These are phyloP conservation scores for Cercospora citrullina DNA, from an alignment of 2,329 filamentous ascomycete genomes.

Conservation along the genomic window DNA sequence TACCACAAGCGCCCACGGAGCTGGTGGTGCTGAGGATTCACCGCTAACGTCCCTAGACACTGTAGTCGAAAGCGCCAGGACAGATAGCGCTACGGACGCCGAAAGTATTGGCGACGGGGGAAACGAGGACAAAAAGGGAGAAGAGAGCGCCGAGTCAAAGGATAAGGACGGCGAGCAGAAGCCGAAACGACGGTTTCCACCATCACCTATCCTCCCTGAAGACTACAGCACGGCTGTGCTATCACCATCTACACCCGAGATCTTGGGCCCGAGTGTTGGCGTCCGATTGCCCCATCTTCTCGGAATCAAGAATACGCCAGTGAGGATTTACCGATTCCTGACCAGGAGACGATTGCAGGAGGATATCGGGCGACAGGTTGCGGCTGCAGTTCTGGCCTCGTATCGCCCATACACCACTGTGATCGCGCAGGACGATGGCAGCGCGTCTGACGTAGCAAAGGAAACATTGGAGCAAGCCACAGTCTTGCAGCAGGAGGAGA, in stretches of 20 bases:
- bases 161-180: constrained; percentile 43
- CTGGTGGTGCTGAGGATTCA: constrained; percentile 6
- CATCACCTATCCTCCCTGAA: constrained; percentile 70
- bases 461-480: constrained; percentile 62
- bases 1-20: constrained; percentile 24
- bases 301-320: constrained; percentile 87
- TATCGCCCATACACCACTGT: constrained; percentile 50
- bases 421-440: constrained; percentile 22
- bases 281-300: constrained; percentile 86
- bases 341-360: constrained; percentile 84
- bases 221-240: constrained; percentile 69
- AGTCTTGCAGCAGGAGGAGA: constrained; percentile 69
- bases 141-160: constrained; percentile 31
- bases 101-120: constrained; percentile 9
- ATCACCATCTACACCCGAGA: constrained; percentile 65
- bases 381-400: constrained; percentile 71
- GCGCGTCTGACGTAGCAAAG: constrained; percentile 31
- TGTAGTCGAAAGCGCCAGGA: not conserved
- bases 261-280: constrained; percentile 70
- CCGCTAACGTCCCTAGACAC: constrained; percentile 17
- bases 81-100: not conserved
- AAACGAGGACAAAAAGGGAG: constrained; percentile 12
- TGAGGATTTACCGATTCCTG: constrained; percentile 82
- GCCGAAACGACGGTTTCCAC: constrained; percentile 59
- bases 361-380: constrained; percentile 81